These are phyloP conservation scores for Mycena maculata DNA, from an alignment of 768 basidiomycete species.

Conservation along the genomic window DNA sequence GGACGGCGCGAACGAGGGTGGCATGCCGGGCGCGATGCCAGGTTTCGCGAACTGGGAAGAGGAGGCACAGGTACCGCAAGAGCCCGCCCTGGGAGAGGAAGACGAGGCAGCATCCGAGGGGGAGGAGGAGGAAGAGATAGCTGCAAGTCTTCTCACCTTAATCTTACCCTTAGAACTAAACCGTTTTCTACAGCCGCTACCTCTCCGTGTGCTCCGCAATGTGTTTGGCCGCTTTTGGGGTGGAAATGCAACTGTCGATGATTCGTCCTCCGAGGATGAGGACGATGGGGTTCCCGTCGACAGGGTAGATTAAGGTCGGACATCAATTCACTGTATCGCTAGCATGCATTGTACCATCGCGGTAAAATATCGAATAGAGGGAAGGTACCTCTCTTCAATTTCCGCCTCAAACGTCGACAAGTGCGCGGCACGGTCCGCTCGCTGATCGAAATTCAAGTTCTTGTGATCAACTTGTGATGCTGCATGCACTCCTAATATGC, in stretches of 20 bases:
- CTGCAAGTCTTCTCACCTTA: slow-evolving; percentile 44
- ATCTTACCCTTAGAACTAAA: not conserved
- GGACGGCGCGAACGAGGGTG: slow-evolving; percentile 48
- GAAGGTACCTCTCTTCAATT: too few species aligned
- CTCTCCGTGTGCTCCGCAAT: slow-evolving; percentile 67
- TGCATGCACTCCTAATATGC: too few species aligned
- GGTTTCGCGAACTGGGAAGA: slow-evolving; percentile 41
- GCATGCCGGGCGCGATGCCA: slow-evolving; percentile 62
- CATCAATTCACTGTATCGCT: not conserved
- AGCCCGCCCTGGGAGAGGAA: slow-evolving; percentile 49
- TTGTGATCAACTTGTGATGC: too few species aligned
- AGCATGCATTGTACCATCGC: not conserved
- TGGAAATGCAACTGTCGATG: slow-evolving; percentile 44
- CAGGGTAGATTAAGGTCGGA: slow-evolving; percentile 35
- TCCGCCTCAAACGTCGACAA: too few species aligned
- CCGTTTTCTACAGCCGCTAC: slow-evolving; percentile 59
- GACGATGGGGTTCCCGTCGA: slow-evolving; percentile 38
- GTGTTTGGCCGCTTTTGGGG: slow-evolving; percentile 73
- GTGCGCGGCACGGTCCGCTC: too few species aligned
- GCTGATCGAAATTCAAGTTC: too few species aligned
- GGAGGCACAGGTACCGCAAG: slow-evolving; percentile 37
- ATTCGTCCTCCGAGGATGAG: slow-evolving; percentile 56
- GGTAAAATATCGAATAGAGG: too few species aligned
- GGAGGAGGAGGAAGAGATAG: slow-evolving; percentile 50
- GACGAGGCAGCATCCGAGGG: slow-evolving; percentile 58